phyloP scores from a whole-genome alignment of 352 stramenopile species.

The Globisporangium barbulae region DNA sequence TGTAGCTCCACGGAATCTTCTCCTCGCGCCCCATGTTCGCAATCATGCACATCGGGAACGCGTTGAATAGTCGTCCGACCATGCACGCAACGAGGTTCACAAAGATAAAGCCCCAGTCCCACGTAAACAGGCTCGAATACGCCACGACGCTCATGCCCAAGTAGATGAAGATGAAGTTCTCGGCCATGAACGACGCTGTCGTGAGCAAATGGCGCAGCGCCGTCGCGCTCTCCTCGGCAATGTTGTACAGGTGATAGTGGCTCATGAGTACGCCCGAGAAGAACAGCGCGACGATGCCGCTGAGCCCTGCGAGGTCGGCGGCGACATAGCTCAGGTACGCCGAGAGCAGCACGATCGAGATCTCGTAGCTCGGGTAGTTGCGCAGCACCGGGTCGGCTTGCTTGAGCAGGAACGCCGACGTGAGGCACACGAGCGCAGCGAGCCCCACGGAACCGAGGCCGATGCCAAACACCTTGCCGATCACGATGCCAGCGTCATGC shows the following conservation, averaged over 20 bases:
- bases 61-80: conserved; percentile 65
- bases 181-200: conserved; percentile 78
- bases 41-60: conserved; percentile 74
- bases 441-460: conserved; percentile 76
- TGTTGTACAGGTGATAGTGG: conserved; percentile 86
- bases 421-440: conserved; percentile 67
- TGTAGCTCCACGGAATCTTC: conserved; percentile 74
- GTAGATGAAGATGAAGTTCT: conserved; percentile 90
- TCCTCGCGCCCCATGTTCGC: conserved; percentile 65
- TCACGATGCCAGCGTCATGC: conserved; percentile 69
- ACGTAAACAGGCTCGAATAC: conserved; percentile 74
- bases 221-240: conserved; percentile 70
- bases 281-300: conserved; percentile 93
- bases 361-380: conserved; percentile 83
- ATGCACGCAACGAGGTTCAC: conserved; percentile 68
- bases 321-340: conserved; percentile 83
- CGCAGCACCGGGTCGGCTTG: conserved; percentile 67
- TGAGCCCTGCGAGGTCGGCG: conserved; percentile 70
- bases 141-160: conserved; percentile 82
- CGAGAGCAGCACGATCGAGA: conserved; percentile 82
- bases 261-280: conserved; percentile 91
- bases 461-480: conserved; percentile 82
- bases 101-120: conserved; percentile 83
- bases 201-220: conserved; percentile 74
- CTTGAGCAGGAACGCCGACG: conserved; percentile 80